Percentiles rank a stretch among this genome's conserved stretches.
These are phyloP conservation scores for Monilinia fructicola DNA, from an alignment of 2,329 filamentous ascomycete species.

Conservation along the genomic window DNA sequence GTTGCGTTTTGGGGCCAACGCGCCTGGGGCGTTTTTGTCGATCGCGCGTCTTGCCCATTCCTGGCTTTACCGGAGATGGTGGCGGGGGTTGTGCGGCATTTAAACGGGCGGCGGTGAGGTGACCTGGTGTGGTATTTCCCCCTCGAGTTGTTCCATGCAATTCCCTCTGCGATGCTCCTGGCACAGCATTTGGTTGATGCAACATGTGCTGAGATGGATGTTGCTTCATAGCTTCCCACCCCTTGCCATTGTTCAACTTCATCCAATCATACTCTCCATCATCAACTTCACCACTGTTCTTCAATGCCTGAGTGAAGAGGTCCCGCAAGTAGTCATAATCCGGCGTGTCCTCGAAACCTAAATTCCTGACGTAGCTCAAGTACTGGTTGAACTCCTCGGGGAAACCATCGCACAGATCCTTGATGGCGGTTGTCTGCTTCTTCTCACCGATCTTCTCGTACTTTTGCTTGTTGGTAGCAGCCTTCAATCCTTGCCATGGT, in stretches of 20 bases:
- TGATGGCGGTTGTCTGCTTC: constrained; percentile 97
- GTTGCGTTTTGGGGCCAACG: constrained; percentile 69
- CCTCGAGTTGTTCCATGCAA: constrained; percentile 68
- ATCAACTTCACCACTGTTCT: constrained; percentile 90
- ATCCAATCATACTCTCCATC: constrained; percentile 99
- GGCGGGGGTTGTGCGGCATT: constrained; percentile 89
- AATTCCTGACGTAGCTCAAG: constrained; percentile 92
- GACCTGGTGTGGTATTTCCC: constrained; percentile 39
- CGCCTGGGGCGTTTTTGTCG: constrained; percentile 76
- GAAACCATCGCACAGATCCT: constrained; percentile 94
- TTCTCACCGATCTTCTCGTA: constrained; percentile 99
- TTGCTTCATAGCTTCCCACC: constrained; percentile 79
- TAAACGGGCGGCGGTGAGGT: constrained; percentile 82
- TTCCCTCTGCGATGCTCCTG: constrained; percentile 81
- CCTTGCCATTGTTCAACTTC: constrained; percentile 90
- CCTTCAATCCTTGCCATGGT: constrained; percentile 72
- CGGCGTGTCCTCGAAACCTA: constrained; percentile 96
- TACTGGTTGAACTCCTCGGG: constrained; percentile 98
- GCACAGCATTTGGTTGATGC: constrained; percentile 59
- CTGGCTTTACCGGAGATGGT: constrained; percentile 77
- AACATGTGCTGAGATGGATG: constrained; percentile 59
- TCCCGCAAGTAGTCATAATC: constrained; percentile 98
- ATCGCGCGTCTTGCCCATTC: constrained; percentile 69
- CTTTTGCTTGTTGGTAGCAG: constrained; percentile 86
- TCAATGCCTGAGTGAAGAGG: constrained; percentile 92